Conservation (phyloP, 257 asterid genomes). For the Gynochthodes officinalis region DNA sequence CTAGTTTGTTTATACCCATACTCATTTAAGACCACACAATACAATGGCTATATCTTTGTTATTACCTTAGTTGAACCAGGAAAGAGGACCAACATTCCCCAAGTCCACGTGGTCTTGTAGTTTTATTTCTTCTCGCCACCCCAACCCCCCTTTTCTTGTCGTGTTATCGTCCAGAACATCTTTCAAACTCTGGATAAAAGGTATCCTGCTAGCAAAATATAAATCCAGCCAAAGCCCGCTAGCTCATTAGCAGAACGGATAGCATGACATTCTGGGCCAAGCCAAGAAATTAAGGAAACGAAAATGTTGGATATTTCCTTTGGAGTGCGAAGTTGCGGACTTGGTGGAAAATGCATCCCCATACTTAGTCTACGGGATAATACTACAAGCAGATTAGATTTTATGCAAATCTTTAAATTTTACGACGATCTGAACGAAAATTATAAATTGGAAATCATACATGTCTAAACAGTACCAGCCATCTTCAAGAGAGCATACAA, state of each 20-base stretch:
- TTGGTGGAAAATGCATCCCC: neutral
- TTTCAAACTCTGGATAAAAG: neutral
- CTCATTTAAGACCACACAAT: too few species aligned
- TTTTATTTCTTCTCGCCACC: neutral
- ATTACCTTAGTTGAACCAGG: too few species aligned
- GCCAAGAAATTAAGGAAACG: too few species aligned
- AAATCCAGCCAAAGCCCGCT: neutral
- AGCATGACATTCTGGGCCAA: too few species aligned
- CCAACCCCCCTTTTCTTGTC: neutral
- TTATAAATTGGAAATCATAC: neutral
- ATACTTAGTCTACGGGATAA: neutral
- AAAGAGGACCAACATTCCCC: too few species aligned
- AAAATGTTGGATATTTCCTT: too few species aligned
- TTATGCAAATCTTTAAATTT: neutral
- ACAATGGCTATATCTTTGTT: too few species aligned
- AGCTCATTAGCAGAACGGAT: too few species aligned
- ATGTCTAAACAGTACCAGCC: neutral
- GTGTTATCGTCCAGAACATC: neutral
- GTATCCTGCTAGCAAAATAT: neutral
- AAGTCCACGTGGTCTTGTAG: too few species aligned
- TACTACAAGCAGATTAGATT: too few species aligned
- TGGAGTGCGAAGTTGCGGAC: too few species aligned
- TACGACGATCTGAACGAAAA: neutral
- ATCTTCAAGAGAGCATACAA: constrained; percentile 1
- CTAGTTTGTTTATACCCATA: too few species aligned